Evolutionary conservation across 2,329 filamentous ascomycete genomes (phyloP), one percentile per base, ranked within the genome.

Genomic region (Hysterium pulicare): DNA sequence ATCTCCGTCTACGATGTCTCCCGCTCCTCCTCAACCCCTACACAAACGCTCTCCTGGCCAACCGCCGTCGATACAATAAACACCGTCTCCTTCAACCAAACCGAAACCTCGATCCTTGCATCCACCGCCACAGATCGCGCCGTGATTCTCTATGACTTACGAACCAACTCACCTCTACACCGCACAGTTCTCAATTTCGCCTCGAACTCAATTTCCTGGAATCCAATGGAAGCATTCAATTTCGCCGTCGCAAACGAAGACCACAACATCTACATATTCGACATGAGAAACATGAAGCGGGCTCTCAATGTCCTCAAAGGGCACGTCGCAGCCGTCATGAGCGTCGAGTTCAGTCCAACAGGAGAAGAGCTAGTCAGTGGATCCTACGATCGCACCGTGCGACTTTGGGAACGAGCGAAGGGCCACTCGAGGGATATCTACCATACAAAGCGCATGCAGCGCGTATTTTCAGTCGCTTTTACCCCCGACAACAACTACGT

Each of bases 381-480:
- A 4, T 90, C 86, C 1, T 94, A 93, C 70, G 88, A 94, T 62
- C 83, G 90, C 48, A 95, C 89, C 4, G 76, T 98, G 40, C 82
- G 93, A 38, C 73, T 97, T 38, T 97, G 90, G 87, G 82, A 82
- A 62, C 79, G 87, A 43, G 80, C 84, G 51, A 75, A 84, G 48
- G 91, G 91, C 19, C 88, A 93, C 68, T 90, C 87, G 11, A 79
- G 90, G 55, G 93, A 98, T 61, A 83, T 96, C 37, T 98, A 97
- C 70, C 90, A 97, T 73, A 97, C 93, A 15, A 95, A 96, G 71
- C 83, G 93, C 50, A 96, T 96, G 91, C 91, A 97, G 73, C 81
- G 91, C 54, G 90, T 96, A 42, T 94, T 94, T 72, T 84, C 85
- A 8, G 83, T 83, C 36, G 81, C 80, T 48, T 97, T 87, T 77